These are phyloP conservation scores for Tremella mesenterica DNA, from an alignment of 768 basidiomycete genomes.

Conservation along the genomic window DNA sequence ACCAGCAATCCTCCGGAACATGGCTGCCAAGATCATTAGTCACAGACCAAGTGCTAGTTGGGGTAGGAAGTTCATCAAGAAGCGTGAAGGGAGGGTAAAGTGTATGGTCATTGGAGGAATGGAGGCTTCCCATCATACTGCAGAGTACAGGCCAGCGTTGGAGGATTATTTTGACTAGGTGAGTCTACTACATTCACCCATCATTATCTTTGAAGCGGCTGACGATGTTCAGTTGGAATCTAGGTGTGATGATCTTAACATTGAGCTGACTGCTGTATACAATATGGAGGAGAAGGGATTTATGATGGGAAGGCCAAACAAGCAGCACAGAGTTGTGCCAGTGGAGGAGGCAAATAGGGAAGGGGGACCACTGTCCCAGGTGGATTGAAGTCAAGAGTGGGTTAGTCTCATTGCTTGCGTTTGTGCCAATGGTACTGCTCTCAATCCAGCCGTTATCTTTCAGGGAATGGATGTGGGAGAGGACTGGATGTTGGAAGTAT, in stretches of 20 bases:
- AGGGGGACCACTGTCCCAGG: not conserved
- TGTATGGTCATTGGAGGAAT: not conserved
- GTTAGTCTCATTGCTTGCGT: not conserved
- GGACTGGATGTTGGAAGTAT: not conserved
- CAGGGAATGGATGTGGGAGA: not conserved
- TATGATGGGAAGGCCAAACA: not conserved
- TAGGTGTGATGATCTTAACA: not conserved
- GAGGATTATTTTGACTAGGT: not conserved
- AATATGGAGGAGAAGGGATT: conserved; percentile 8
- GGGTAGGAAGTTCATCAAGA: not conserved
- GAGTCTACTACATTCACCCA: not conserved
- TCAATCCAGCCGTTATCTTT: not conserved
- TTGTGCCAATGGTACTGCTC: not conserved
- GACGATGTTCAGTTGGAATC: not conserved
- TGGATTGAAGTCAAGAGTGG: not conserved
- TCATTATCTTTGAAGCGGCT: not conserved
- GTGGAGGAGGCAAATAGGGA: not conserved
- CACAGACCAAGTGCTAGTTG: not conserved
- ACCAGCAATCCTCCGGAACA: not conserved
- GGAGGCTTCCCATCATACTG: not conserved
- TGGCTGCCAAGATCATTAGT: not conserved
- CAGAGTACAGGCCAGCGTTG: not conserved
- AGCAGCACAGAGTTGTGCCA: not conserved
- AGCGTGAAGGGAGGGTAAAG: not conserved
- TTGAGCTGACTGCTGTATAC: not conserved